These are phyloP conservation scores for Silybum marianum DNA, from an alignment of 129 eudicot species.

Conservation along the genomic window DNA sequence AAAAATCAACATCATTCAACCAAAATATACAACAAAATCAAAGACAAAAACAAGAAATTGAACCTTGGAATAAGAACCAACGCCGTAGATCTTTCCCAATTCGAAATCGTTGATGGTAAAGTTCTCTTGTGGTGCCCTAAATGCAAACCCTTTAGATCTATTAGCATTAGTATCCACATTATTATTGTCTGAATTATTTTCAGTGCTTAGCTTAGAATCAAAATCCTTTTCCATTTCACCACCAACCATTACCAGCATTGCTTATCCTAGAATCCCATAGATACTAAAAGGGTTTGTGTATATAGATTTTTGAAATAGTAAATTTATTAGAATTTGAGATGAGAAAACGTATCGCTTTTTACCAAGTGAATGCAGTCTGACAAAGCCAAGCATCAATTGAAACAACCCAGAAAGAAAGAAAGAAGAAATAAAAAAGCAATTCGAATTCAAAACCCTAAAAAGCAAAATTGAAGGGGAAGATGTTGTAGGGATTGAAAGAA, in stretches of 20 bases:
- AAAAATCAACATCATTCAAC: neutral
- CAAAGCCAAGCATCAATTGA: conserved; percentile 6
- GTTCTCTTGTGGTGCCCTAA: conserved; percentile 83
- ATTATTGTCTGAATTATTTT: conserved; percentile 38
- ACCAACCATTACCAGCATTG: conserved; percentile 48
- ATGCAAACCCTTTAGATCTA: conserved; percentile 57
- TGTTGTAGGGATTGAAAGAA: neutral
- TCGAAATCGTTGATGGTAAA: conserved; percentile 69
- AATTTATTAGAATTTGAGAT: too few relatives aligned
- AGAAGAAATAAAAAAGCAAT: neutral
- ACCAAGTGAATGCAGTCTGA: neutral
- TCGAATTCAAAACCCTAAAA: conserved; percentile 4
- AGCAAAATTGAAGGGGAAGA: conserved; percentile 4
- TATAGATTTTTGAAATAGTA: neutral
- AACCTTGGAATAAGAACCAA: conserved; percentile 90
- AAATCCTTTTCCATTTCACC: conserved; percentile 76
- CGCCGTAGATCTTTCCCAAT: conserved; percentile 86
- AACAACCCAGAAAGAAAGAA: neutral
- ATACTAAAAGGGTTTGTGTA: neutral
- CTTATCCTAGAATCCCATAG: conserved; percentile 11
- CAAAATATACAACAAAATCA: neutral
- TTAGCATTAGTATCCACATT: neutral
- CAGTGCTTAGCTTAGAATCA: conserved; percentile 65
- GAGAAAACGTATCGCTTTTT: neutral
- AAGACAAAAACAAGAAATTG: neutral